These are phyloP conservation scores for Vigna unguiculata DNA, from an alignment of 306 rosid species.

Conservation along the genomic window DNA sequence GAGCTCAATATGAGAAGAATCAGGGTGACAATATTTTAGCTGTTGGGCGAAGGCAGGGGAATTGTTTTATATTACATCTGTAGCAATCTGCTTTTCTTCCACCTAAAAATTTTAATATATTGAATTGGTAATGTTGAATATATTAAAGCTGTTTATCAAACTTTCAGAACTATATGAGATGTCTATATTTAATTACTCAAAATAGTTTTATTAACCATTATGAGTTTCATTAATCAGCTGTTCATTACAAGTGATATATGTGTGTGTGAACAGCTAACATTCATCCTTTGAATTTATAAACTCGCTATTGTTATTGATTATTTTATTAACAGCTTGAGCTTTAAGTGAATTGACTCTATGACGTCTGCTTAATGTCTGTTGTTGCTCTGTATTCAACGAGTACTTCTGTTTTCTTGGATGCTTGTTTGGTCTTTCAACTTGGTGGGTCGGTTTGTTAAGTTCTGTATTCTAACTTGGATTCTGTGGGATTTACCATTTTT, in stretches of 20 bases:
- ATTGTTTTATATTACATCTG: background rate
- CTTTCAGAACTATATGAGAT: background rate
- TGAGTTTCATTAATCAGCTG: background rate
- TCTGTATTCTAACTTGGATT: slow-evolving; percentile 12
- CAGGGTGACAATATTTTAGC: background rate
- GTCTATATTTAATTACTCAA: background rate
- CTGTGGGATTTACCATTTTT: slow-evolving; percentile 20
- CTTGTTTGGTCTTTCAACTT: slow-evolving; percentile 16
- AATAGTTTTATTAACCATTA: background rate
- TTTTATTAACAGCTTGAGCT: slow-evolving; percentile 11
- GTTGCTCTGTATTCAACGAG: background rate
- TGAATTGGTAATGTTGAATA: slow-evolving; percentile 21
- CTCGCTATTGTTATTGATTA: background rate
- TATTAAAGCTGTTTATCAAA: background rate
- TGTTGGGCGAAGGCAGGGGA: background rate
- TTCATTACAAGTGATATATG: slow-evolving; percentile 15
- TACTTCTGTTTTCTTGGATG: slow-evolving; percentile 15
- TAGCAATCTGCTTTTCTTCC: slow-evolving; percentile 3
- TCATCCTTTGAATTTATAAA: background rate
- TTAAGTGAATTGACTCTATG: slow-evolving; percentile 26
- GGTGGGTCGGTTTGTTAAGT: background rate
- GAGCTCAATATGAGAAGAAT: background rate
- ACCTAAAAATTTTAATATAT: background rate
- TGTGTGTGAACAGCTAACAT: background rate
- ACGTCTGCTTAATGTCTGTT: slow-evolving; percentile 26